phyloP scores from a whole-genome alignment of 1,139 yeast species.

The Hanseniaspora uvarum region DNA sequence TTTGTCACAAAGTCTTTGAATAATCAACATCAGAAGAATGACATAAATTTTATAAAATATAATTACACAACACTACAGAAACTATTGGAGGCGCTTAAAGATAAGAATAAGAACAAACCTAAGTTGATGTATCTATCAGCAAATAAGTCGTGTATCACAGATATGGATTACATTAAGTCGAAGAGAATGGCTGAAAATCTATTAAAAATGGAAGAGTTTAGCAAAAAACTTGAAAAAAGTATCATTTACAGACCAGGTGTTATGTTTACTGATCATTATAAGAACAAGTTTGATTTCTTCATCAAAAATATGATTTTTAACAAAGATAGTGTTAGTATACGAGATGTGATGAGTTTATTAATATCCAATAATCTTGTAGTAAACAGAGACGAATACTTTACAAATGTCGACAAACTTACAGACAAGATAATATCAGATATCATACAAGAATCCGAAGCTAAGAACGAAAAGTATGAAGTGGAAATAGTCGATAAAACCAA shows the following conservation, averaged over 20 bases:
- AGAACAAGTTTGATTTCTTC: background rate
- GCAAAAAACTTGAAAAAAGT: background rate
- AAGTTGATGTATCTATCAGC: constrained; percentile 10
- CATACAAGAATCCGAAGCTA: background rate
- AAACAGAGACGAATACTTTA: constrained; percentile 3
- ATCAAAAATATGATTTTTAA: background rate
- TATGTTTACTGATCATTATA: constrained; percentile 1
- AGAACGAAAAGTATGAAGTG: background rate
- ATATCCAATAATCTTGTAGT: constrained; percentile 3
- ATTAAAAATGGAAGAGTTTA: background rate
- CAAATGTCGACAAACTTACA: constrained; percentile 1
- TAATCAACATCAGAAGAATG: background rate
- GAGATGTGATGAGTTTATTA: constrained; percentile 14
- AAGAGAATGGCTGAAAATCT: constrained; percentile 8
- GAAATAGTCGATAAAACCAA: background rate
- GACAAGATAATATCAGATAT: constrained; percentile 8
- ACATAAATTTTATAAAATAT: constrained; percentile 5
- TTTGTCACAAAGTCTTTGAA: background rate
- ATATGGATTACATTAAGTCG: background rate
- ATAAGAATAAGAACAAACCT: background rate
- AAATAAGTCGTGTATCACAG: constrained; percentile 5
- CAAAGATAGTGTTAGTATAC: background rate
- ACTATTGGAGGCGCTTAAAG: background rate
- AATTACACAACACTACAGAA: constrained; percentile 2
- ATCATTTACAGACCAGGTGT: constrained; percentile 8